phyloP scores from a whole-genome alignment of 352 stramenopile species.

The Phytophthora constricta region DNA sequence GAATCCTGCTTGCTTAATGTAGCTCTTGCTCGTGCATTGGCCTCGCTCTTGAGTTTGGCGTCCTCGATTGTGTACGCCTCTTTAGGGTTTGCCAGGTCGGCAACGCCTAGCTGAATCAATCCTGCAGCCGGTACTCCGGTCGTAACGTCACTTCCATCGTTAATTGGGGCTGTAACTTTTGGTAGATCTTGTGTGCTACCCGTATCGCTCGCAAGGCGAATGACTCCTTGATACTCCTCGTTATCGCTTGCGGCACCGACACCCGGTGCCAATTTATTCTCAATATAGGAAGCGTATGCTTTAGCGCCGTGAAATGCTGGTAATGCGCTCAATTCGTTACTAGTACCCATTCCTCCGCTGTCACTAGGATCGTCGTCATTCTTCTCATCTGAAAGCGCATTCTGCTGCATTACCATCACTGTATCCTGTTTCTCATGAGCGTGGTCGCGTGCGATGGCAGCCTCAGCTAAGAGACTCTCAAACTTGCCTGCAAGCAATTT shows the following conservation, averaged over 20 bases:
- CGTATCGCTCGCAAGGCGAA: conserved; percentile 48
- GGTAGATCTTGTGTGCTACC: conserved; percentile 47
- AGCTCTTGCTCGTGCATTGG: conserved; percentile 66
- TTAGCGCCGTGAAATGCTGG: conserved; percentile 75
- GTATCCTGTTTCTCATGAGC: conserved; percentile 63
- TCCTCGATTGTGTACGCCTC: conserved; percentile 94
- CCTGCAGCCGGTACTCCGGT: conserved; percentile 23
- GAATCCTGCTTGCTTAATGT: conserved; percentile 89
- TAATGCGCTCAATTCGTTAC: conserved; percentile 61
- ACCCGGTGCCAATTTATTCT: conserved; percentile 41
- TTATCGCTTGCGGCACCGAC: conserved; percentile 46
- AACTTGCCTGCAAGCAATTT: conserved; percentile 43
- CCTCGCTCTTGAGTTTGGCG: conserved; percentile 90
- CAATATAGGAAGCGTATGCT: conserved; percentile 77
- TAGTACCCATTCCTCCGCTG: conserved; percentile 17
- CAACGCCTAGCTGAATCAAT: conserved; percentile 50
- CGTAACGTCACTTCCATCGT: conserved; percentile 8
- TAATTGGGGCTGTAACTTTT: conserved; percentile 13
- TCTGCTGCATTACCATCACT: conserved; percentile 53
- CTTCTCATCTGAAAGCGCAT: conserved; percentile 48
- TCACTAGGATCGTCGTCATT: conserved; percentile 55
- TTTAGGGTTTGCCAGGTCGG: conserved; percentile 73
- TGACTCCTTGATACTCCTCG: conserved; percentile 60
- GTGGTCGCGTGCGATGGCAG: conserved; percentile 57
- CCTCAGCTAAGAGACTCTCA: conserved; percentile 50